Percentiles rank a stretch among this genome's conserved stretches.
Evolutionary conservation across 257 asterid species (phyloP).

Genomic region (Scutellaria galericulata): DNA sequence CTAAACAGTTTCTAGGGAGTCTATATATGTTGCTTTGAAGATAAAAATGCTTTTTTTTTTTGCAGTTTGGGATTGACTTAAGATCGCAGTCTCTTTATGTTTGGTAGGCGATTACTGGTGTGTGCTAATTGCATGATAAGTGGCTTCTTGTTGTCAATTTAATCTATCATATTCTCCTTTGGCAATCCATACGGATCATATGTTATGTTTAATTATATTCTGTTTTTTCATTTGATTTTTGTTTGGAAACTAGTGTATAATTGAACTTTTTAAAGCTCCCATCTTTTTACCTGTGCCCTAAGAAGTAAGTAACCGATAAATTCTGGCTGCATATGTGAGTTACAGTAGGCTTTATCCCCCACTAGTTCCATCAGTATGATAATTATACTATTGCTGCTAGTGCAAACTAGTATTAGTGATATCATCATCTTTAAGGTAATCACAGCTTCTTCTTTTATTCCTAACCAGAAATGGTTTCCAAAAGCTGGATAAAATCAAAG

Average conservation of each 20-base stretch:
- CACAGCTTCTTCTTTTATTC: neutral
- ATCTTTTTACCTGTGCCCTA: constrained; percentile 13
- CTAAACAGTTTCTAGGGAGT: neutral
- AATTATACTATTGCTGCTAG: constrained; percentile 12
- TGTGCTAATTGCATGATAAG: neutral
- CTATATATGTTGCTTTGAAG: neutral
- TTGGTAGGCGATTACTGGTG: neutral
- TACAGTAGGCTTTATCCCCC: constrained; percentile 1
- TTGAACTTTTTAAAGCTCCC: neutral
- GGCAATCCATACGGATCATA: constrained; percentile 5
- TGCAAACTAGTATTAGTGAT: neutral
- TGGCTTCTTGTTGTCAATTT: constrained; percentile 25
- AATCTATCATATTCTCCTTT: constrained; percentile 11
- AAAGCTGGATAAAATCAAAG: constrained; percentile 91
- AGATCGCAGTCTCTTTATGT: neutral
- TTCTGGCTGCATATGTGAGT: neutral
- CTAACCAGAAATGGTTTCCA: constrained; percentile 86
- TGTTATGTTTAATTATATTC: neutral
- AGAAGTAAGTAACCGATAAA: constrained; percentile 1
- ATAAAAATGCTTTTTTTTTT: constrained; percentile 7
- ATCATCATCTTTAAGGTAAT: constrained; percentile 19
- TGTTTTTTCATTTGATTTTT: neutral
- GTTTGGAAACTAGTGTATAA: neutral
- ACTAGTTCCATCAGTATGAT: neutral
- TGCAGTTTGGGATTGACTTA: neutral